Percentiles rank a stretch among this genome's conserved stretches.
These are phyloP conservation scores for Solanum gandarillasii DNA, from an alignment of 257 asterid genomes.

Conservation along the genomic window DNA sequence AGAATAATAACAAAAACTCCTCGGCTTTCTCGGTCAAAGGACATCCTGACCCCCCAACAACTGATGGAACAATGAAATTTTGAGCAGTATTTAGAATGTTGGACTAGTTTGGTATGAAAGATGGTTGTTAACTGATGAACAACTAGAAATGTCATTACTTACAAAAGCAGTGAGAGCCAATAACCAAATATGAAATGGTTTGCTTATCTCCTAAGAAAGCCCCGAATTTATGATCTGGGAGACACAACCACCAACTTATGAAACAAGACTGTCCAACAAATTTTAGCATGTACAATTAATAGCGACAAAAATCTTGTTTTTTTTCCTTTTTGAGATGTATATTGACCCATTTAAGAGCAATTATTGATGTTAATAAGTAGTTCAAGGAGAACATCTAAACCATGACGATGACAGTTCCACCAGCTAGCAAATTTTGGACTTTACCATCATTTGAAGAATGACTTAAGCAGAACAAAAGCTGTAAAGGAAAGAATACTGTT, in stretches of 20 bases:
- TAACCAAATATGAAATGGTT: background rate
- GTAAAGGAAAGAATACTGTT: too few relatives aligned
- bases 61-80: background rate
- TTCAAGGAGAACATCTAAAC: background rate
- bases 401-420: background rate
- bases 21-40: background rate
- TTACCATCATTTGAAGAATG: background rate
- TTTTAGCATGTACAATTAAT: background rate
- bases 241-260: background rate
- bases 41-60: background rate
- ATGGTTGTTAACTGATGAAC: background rate
- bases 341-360: background rate
- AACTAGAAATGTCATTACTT: background rate
- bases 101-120: background rate
- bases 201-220: background rate
- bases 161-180: background rate
- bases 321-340: background rate
- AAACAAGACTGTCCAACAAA: background rate
- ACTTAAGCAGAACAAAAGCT: background rate
- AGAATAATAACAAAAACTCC: background rate
- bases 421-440: background rate
- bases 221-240: background rate
- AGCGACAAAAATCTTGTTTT: background rate
- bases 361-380: background rate
- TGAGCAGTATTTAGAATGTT: background rate